Evolutionary conservation across 805 yeast species (phyloP).

Genomic region (Maudiozyma serrabonitensis): DNA sequence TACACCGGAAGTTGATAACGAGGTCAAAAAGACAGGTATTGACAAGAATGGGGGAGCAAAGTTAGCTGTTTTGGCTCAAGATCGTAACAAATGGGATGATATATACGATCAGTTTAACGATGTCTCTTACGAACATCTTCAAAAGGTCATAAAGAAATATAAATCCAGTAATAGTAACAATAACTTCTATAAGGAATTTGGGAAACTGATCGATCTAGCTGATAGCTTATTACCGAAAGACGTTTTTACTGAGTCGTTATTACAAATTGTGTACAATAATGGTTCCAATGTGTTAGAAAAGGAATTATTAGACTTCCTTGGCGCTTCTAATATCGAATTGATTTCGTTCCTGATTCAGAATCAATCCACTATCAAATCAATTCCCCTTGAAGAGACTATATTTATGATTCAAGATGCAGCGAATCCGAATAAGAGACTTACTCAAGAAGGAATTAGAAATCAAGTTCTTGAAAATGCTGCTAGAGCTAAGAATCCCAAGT

Average conservation of each 20-base stretch:
- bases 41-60: slow-evolving; percentile 24
- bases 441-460: slow-evolving; percentile 46
- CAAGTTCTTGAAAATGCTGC: slow-evolving; percentile 43
- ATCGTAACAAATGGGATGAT: slow-evolving; percentile 33
- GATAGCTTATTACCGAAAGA: slow-evolving; percentile 27
- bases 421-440: slow-evolving; percentile 30
- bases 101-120: slow-evolving; percentile 29
- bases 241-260: slow-evolving; percentile 24
- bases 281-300: slow-evolving; percentile 60
- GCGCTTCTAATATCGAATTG: slow-evolving; percentile 77
- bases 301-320: slow-evolving; percentile 66
- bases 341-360: slow-evolving; percentile 37
- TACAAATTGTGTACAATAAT: slow-evolving; percentile 23
- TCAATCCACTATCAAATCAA: slow-evolving; percentile 8
- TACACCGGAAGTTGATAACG: slow-evolving; percentile 26
- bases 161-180: slow-evolving; percentile 7
- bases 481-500: slow-evolving; percentile 38
- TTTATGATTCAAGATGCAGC: slow-evolving; percentile 14
- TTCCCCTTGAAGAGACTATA: slow-evolving; percentile 13
- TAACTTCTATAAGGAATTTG: slow-evolving; percentile 13
- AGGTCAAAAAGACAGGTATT: slow-evolving; percentile 17
- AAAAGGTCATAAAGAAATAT: slow-evolving; percentile 11
- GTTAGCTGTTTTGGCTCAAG: slow-evolving; percentile 27
- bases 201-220: slow-evolving; percentile 9
- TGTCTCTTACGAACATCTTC: slow-evolving; percentile 20